Base-by-base conservation (phyloP, 176 grass and related monocot species). In the Lolium perenne region DNA sequence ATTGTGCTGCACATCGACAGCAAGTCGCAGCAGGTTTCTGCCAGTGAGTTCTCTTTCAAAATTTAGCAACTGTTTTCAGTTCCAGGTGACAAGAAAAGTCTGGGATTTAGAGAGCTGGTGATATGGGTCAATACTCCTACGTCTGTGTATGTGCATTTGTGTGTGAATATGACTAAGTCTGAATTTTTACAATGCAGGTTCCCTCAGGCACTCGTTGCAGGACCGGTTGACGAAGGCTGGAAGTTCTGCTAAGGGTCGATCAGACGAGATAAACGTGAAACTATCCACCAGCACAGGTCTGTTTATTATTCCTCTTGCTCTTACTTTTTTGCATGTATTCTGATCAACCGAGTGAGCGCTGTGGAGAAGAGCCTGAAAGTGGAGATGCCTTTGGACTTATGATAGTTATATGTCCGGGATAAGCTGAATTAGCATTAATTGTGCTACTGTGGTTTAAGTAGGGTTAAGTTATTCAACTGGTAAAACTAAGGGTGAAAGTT, bases 21-120 rank as follows among this genome's bases (percentile, higher is more conserved):
- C 89, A 97, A 95, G 90, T 86, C 89, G 10, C 95, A 97, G 87
- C 92, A 93, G 79, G 92, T 97, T 83, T 90, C 92, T 75, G 92
- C 91, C 32, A 97, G 95, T 95, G 79, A 91, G 91, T 88, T 89
- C 26, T 88, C 23, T 82, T 2, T 6, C 4, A 10, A 63, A 38
- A 45, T 4, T 71, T 1, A n/a, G 35, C 21, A 18, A 21, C 23
- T 15, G 62, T 65, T 65, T 65, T 65, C 21, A 7, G 18, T 50
- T 59, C 51, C n/a, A n/a, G 7, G 8, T 64, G 65, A 4, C 14
- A 13, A 41, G 4, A 21, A 7, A n/a, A 64, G 82, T 43, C 10
- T 50, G 7, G 10, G 8, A 50, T 57, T 47, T 5, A 11, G 41
- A 54, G 20, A 81, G 49, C 20, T 17, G 6, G 54, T 14, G 80